Base-by-base conservation (phyloP, 345 rosid genomes). In the Eucalyptus cloeziana region DNA sequence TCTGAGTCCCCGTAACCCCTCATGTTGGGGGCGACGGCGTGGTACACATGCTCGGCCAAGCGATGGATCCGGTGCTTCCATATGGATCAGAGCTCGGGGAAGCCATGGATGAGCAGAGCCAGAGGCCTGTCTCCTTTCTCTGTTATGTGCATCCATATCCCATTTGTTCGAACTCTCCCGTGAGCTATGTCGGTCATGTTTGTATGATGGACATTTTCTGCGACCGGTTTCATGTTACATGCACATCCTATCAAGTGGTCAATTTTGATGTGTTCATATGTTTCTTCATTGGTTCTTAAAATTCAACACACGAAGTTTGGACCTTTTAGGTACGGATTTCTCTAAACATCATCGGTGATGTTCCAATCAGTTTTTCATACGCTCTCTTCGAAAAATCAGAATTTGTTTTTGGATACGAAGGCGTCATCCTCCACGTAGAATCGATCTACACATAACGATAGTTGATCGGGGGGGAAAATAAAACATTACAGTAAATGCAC, bases 71-170 rank as follows among this genome's bases (percentile, higher is more conserved):
- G 90, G 88, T 92, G 83, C 40, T 44, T 89, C 93, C 93, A 91
- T 49, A 86, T 90, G 87, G 90, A 93, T 91, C 92, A 90, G 30
- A 90, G 51, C 83, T 88, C 49, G 44, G 93, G 93, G 88, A 92
- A 92, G 87, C 92, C 93, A 90, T 92, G 93, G 89, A 93, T 71
- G 43, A 92, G 89, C 12, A 92, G 92, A 81, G 88, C 89, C 40
- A 87, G 88, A 9, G 92, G 90, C 3, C 90, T 88, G 89, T 87
- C 25, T 10, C 91, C 91, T 27, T 90, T 91, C 45, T 89, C 92
- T 47, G 90, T 93, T 67, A 87, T 80, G 90, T 89, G 92, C 90
- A 91, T 89, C 88, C 71, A 88, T 87, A 89, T 91, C 30, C 91
- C 92, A 62, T 89, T 91, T 6, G 91, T 85, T 2, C 67, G 64